phyloP scores from a whole-genome alignment of 1,284 basidiomycete species.

The Fomitopsis pinicola region DNA sequence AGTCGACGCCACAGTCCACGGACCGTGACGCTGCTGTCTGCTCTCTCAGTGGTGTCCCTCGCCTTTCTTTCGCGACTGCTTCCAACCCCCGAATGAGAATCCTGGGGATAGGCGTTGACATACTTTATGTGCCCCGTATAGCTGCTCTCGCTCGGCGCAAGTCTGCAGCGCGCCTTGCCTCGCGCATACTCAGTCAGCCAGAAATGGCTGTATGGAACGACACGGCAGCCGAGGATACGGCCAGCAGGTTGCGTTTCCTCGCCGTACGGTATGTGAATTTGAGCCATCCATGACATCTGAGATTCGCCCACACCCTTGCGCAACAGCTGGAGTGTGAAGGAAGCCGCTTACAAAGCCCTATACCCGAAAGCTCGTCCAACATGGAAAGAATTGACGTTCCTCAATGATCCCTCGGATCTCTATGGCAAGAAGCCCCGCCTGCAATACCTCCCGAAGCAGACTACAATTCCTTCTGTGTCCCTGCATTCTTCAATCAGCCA shows the following conservation, averaged over 20 bases:
- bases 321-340: constrained; percentile 79
- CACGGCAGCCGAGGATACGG: constrained; percentile 21
- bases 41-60: no score
- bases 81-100: constrained; percentile 40
- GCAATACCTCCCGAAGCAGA: constrained; percentile 33
- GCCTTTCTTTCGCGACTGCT: background rate
- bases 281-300: background rate
- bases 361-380: constrained; percentile 58
- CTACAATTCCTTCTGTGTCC: constrained; percentile 23
- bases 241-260: constrained; percentile 42
- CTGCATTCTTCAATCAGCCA: constrained; percentile 76
- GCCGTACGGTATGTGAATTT: constrained; percentile 57
- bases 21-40: background rate
- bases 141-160: constrained; percentile 49
- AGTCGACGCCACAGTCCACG: no score
- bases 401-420: constrained; percentile 25
- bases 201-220: constrained; percentile 45
- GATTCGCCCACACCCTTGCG: background rate
- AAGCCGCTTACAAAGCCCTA: constrained; percentile 88
- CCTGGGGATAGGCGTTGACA: constrained; percentile 76
- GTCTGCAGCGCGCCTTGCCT: constrained; percentile 44
- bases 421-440: constrained; percentile 47
- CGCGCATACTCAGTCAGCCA: constrained; percentile 57
- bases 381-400: constrained; percentile 76
- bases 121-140: constrained; percentile 70